phyloP scores from a whole-genome alignment of 306 rosid species.

The Citrullus amarus region DNA sequence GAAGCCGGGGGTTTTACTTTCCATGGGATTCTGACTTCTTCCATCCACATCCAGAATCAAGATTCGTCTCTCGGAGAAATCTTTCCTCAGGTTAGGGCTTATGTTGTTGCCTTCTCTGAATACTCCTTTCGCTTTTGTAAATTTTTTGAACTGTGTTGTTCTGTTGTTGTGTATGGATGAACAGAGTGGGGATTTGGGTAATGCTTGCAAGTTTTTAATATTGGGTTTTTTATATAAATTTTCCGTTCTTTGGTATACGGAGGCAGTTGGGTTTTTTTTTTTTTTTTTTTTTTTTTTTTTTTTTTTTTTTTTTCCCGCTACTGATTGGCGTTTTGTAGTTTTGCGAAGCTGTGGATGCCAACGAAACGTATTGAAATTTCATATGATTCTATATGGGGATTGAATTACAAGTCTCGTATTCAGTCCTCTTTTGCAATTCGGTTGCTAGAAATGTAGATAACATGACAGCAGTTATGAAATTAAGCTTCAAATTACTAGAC shows the following conservation, averaged over 20 bases:
- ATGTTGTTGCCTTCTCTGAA: not conserved
- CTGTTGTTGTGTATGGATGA: not conserved
- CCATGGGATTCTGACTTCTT: constrained; percentile 47
- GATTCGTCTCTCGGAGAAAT: constrained; percentile 28
- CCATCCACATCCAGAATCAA: constrained; percentile 37
- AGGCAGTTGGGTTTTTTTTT: not conserved
- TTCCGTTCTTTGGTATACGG: not conserved
- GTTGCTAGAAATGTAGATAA: not conserved
- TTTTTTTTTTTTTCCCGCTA: not conserved
- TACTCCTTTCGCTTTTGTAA: not conserved
- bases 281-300: not conserved
- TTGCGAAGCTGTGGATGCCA: not conserved
- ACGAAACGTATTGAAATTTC: not conserved
- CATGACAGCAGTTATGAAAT: not conserved
- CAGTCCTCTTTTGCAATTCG: not conserved
- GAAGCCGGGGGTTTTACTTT: constrained; percentile 19
- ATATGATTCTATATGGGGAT: not conserved
- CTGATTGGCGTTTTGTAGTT: not conserved
- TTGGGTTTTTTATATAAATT: not conserved
- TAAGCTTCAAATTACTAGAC: not conserved
- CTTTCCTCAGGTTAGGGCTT: constrained; percentile 27
- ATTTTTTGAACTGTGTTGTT: not conserved
- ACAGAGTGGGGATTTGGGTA: not conserved
- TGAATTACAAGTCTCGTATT: not conserved
- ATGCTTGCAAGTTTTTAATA: not conserved